phyloP scores from a whole-genome alignment of 768 basidiomycete species.

The Pleurotus cornucopiae region DNA sequence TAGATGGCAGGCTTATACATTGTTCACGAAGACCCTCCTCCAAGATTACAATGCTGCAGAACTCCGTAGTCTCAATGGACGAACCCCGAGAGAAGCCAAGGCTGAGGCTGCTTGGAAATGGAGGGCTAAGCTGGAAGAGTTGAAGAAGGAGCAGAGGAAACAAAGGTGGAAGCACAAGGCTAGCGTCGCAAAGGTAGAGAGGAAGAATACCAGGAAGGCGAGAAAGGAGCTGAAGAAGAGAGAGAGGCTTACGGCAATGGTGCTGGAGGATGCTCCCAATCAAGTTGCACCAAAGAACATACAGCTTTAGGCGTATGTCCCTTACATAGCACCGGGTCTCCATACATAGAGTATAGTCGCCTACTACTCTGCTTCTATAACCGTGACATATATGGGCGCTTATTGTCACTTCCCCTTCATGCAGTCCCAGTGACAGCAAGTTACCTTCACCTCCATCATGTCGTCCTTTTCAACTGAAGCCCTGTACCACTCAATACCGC shows the following conservation, averaged over 20 bases:
- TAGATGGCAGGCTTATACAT: slow-evolving; percentile 63
- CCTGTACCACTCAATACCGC: slow-evolving; percentile 41
- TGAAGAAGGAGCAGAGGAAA: slow-evolving; percentile 59
- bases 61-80: slow-evolving; percentile 52
- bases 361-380: neutral
- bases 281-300: slow-evolving; percentile 46
- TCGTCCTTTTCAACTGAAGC: slow-evolving; percentile 27
- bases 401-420: too few relatives aligned
- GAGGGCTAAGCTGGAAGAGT: slow-evolving; percentile 52
- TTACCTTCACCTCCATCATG: slow-evolving; percentile 10
- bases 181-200: slow-evolving; percentile 46
- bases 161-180: slow-evolving; percentile 48
- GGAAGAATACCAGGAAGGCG: slow-evolving; percentile 51
- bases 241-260: slow-evolving; percentile 51
- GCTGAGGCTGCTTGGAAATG: slow-evolving; percentile 78
- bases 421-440: too few relatives aligned
- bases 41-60: slow-evolving; percentile 52
- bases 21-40: slow-evolving; percentile 44
- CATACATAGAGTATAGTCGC: too few relatives aligned
- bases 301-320: neutral
- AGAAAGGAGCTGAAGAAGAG: slow-evolving; percentile 50
- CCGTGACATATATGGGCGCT: neutral
- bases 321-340: too few relatives aligned
- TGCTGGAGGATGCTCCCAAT: slow-evolving; percentile 51
- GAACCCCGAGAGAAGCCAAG: slow-evolving; percentile 56